These are phyloP conservation scores for Venturia asperata DNA, from an alignment of 2,329 filamentous ascomycete genomes.

Conservation along the genomic window DNA sequence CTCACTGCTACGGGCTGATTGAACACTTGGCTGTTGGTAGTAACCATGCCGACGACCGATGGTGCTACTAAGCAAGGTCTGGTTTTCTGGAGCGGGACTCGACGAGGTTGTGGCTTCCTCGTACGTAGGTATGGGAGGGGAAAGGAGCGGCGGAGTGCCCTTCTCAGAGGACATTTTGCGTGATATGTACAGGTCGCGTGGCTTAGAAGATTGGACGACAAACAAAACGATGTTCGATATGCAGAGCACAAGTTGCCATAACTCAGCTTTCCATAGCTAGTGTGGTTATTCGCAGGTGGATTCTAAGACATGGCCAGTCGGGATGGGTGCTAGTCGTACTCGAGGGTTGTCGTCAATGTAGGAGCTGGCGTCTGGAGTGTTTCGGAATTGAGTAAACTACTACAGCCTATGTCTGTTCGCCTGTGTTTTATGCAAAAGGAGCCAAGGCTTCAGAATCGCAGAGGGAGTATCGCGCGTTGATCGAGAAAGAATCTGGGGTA, in stretches of 20 bases:
- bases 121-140: conserved; percentile 66
- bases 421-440: not conserved
- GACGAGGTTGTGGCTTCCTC: conserved; percentile 67
- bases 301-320: not conserved
- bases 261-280: conserved; percentile 1
- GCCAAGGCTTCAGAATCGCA: not conserved
- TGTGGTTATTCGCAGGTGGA: not conserved
- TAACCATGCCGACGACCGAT: conserved; percentile 31
- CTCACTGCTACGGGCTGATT: conserved; percentile 61
- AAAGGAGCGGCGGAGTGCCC: conserved; percentile 11
- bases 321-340: not conserved
- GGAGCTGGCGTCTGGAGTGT: conserved; percentile 3
- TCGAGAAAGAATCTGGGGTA: not conserved
- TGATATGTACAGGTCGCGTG: not conserved
- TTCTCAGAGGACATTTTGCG: conserved; percentile 4
- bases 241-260: not conserved
- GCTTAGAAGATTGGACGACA: not conserved
- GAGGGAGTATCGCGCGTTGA: not conserved
- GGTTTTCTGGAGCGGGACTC: conserved; percentile 61
- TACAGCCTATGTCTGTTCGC: not conserved
- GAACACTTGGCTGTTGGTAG: conserved; percentile 76
- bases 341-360: not conserved
- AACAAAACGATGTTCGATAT: not conserved
- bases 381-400: not conserved
- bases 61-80: conserved; percentile 57